Base-by-base conservation (phyloP, 225 moss, liverwort and hornwort species). In the Physcomitrellopsis africana region DNA sequence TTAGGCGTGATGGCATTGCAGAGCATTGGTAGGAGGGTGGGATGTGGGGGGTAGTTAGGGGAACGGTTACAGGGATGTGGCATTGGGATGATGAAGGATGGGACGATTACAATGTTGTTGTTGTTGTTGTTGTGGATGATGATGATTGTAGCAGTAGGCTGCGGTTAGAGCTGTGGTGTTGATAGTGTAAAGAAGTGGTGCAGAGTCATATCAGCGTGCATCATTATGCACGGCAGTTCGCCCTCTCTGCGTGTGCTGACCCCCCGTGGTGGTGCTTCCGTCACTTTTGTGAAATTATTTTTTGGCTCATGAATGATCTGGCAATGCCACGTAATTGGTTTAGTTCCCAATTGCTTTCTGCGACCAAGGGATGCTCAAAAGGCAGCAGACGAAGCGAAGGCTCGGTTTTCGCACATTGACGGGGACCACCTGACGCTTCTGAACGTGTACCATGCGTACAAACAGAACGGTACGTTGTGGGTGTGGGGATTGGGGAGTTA, bases 241-340 rank as follows among this genome's bases (percentile, higher is more conserved):
- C 90, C 91, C 92, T 97, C 93, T 99, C 94, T 99, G 93, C 97
- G 94, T 99, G 94, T 99, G 97, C 97, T 99, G 97, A 99, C 97
- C 97, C 93, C 90, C 94, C 97, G 97, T 99, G 93, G 93, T 96
- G 97, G 94, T 99, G 97, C 97, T 90, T 93, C 97, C 85, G 66
- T 86, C 88, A 89, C 81, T 93, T 80, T 90, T 99, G 94, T 97
- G 94, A 93, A 92, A 84, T 4, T 37, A 37, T 94, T 88, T 92
- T 75, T 77, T 77, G 83, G 73, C 87, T 85, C 80, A 88, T 88
- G 78, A 88, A 84, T 82, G 85, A 85, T 85, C 58, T 89, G 85
- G 91, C 96, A 72, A 83, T 94, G 84, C 91, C 82, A 89, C 78
- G 88, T 93, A 90, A 92, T 91, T 91, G 81, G 67, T 76, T 91